These are phyloP conservation scores for Penicillium crustosum DNA, from an alignment of 2,329 filamentous ascomycete species.

Conservation along the genomic window DNA sequence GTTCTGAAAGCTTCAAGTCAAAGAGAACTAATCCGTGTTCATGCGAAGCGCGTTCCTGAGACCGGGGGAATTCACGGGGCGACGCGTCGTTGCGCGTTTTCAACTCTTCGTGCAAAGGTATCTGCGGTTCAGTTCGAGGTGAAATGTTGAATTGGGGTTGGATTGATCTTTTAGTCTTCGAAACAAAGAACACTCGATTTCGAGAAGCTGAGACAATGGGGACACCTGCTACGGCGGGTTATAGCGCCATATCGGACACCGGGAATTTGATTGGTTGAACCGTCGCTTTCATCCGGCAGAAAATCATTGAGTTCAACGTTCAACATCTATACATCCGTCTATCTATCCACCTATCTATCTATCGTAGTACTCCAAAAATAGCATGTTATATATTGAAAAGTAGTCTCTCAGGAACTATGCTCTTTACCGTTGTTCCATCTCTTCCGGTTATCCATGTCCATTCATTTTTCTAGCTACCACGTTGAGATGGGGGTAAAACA, in stretches of 20 bases:
- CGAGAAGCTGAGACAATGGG: conserved; percentile 4
- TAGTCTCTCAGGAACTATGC: too few relatives aligned
- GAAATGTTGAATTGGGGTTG: not conserved
- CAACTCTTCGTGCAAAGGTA: not conserved
- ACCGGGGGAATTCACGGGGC: not conserved
- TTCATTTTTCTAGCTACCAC: not conserved
- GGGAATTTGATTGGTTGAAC: not conserved
- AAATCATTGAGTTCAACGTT: not conserved
- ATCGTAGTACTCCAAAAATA: not conserved
- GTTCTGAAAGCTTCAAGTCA: not conserved
- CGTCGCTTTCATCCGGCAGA: not conserved
- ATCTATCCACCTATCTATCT: not conserved
- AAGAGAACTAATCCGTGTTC: not conserved
- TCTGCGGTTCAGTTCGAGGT: not conserved
- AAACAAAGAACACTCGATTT: conserved; percentile 6
- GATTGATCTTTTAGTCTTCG: not conserved
- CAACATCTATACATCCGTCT: not conserved
- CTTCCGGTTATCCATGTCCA: not conserved
- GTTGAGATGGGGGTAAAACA: not conserved
- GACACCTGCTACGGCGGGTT: not conserved
- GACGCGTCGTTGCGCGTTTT: not conserved
- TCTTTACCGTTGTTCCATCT: not conserved
- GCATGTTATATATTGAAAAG: not conserved
- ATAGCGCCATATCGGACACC: not conserved
- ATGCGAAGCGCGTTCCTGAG: conserved; percentile 5